Evolutionary conservation across 495 filamentous ascomycete genomes (phyloP), one percentile per base, ranked within the genome.

Genomic region (Choiromyces venosus): DNA sequence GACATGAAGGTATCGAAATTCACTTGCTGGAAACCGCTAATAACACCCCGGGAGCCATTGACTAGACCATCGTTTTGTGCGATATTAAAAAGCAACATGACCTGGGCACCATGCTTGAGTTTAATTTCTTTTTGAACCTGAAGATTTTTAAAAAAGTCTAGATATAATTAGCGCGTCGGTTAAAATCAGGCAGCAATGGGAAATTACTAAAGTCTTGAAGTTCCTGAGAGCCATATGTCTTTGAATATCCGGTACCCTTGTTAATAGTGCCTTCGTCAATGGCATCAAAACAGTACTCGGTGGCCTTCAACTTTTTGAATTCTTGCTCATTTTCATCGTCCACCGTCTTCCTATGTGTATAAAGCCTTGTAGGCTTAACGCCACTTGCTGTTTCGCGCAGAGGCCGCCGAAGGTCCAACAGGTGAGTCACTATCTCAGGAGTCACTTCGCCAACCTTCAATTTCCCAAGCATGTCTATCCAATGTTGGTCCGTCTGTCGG

Each of bases 21-120:
- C 68, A 44, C 76, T 68, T 9, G 68, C n/a, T 79, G 72, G 69
- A 87, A 88, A 0, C 82, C 82, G 35, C 82, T 69, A 29, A 88
- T 82, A 9, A 80, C 71, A 4, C 86, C 86, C 73, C 86, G 86
- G 14, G 84, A 84, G 19, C 86, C 86, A 68, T 88, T 88, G 7
- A 86, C 85, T 5, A 88, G 83, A 1, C 82, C 81, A 0, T 40
- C 21, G 1, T 52, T 9, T 21, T 78, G 37, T 40, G 82, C 80
- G 2, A 86, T 77, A 71, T 88, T 88, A 16, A 79, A 74, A 12
- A 86, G 80, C 2, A 87, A 80, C 37, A 87, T 82, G 44, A 88
- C 86, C 66, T 82, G 81, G 74, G 85, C 84, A 1, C 80, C 80
- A 25, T 81, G 44, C 72, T 86, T 87, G 14, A 87, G 78, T 37